Percentiles rank a stretch among this genome's conserved stretches.
Evolutionary conservation across 208 protist genomes (phyloP).

Genomic region (Crithidia thermophila): DNA sequence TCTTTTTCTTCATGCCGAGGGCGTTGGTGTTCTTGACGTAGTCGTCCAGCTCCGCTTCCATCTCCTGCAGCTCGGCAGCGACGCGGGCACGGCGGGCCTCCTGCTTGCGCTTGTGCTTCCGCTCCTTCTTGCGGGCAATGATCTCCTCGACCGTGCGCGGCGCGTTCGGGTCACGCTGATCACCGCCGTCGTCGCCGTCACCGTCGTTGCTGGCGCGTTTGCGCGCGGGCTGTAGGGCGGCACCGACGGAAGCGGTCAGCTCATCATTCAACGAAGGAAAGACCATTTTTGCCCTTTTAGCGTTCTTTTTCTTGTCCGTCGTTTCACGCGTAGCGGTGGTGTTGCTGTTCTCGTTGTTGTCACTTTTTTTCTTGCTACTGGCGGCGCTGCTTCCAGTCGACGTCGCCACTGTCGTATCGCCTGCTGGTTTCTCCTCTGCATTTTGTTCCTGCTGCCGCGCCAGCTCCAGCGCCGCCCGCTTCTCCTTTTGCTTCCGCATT

Average conservation of each 20-base stretch:
- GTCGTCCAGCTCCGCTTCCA: slow-evolving; percentile 52
- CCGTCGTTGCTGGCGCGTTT: not conserved
- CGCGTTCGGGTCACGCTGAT: not conserved
- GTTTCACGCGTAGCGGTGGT: not conserved
- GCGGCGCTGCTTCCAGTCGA: slow-evolving; percentile 1
- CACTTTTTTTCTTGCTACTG: too few species aligned
- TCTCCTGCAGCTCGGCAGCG: slow-evolving; percentile 34
- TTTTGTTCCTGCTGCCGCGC: slow-evolving; percentile 31
- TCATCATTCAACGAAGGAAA: slow-evolving; percentile 46
- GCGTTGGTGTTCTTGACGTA: slow-evolving; percentile 38
- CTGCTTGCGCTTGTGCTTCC: slow-evolving; percentile 72
- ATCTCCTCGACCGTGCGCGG: slow-evolving; percentile 49
- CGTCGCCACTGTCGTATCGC: slow-evolving; percentile 3
- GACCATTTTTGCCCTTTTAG: not conserved
- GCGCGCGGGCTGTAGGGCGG: slow-evolving; percentile 12
- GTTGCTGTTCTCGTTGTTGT: slow-evolving; percentile 11
- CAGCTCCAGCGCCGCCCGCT: slow-evolving; percentile 26
- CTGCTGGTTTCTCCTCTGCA: not conserved
- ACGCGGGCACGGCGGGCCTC: slow-evolving; percentile 58
- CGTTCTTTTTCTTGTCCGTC: slow-evolving; percentile 14
- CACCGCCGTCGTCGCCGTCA: not conserved
- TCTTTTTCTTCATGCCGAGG: slow-evolving; percentile 27
- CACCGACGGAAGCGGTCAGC: slow-evolving; percentile 31
- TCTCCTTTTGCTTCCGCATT: slow-evolving; percentile 38
- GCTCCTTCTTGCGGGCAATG: slow-evolving; percentile 84